These are phyloP conservation scores for Oryza longistaminata DNA, from an alignment of 176 grass and related monocot species.

Conservation along the genomic window DNA sequence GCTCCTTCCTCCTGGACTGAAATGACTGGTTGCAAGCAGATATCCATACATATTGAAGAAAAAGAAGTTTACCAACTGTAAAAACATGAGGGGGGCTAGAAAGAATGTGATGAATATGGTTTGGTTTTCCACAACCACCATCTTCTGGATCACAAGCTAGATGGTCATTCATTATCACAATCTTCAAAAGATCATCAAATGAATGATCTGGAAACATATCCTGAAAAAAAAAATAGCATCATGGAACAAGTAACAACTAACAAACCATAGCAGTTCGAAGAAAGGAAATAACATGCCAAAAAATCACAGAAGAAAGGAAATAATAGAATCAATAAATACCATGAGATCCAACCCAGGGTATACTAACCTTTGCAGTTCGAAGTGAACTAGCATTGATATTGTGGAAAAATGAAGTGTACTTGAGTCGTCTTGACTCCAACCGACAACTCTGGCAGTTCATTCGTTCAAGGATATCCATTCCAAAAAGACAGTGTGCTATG, in stretches of 20 bases:
- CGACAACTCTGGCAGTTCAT: conserved; percentile 88
- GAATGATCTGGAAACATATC: conserved; percentile 73
- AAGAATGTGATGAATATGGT: conserved; percentile 92
- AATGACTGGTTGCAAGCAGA: background rate
- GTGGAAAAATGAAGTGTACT: conserved; percentile 96
- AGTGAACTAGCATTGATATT: conserved; percentile 96
- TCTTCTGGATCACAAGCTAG: conserved; percentile 79
- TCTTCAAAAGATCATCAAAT: conserved; percentile 91
- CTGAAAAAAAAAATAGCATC: conserved; percentile 40
- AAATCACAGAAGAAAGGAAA: conserved; percentile 26
- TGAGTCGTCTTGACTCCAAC: conserved; percentile 73
- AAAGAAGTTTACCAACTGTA: conserved; percentile 72
- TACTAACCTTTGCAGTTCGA: conserved; percentile 73
- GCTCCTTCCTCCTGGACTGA: background rate
- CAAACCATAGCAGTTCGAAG: background rate
- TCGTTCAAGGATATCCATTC: conserved; percentile 84
- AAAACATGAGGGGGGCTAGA: conserved; percentile 86
- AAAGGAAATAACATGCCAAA: background rate
- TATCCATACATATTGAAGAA: conserved; percentile 25
- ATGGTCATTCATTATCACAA: conserved; percentile 87
- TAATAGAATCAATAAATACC: conserved; percentile 22
- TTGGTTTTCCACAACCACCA: conserved; percentile 79
- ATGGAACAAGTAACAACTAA: conserved; percentile 25
- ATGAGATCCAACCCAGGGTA: conserved; percentile 30
- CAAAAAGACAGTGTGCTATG: conserved; percentile 85